A percentile compares a stretch with the other conserved stretches of the same genome.
Evolutionary conservation across 2,329 filamentous ascomycete genomes (phyloP).

Genomic region (Ophiostoma piceae): DNA sequence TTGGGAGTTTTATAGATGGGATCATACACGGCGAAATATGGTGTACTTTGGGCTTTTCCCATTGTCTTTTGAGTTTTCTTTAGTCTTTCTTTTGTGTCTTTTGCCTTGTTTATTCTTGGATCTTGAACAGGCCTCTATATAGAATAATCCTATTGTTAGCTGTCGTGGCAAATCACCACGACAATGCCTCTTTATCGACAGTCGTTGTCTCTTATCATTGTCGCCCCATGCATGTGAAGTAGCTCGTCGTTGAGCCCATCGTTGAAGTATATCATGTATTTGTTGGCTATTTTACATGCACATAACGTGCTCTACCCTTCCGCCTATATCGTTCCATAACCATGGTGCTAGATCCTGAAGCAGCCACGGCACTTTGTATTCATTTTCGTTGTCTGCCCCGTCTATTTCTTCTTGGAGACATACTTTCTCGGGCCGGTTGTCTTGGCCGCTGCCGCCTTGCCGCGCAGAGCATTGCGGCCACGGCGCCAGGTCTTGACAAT

Average conservation of each 20-base stretch:
- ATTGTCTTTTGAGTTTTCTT: neutral
- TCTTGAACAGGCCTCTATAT: neutral
- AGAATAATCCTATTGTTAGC: neutral
- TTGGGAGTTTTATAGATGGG: conserved; percentile 12
- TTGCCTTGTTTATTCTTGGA: neutral
- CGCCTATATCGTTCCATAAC: neutral
- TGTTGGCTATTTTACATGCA: conserved; percentile 9
- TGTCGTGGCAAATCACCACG: neutral
- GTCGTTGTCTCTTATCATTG: neutral
- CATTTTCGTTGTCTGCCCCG: neutral
- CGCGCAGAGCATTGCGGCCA: conserved; percentile 38
- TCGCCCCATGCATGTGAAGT: neutral
- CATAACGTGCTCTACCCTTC: neutral
- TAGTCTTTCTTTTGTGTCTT: neutral
- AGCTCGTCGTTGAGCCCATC: neutral
- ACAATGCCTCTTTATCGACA: neutral
- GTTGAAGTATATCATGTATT: neutral
- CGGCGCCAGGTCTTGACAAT: conserved; percentile 60
- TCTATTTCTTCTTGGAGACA: conserved; percentile 21
- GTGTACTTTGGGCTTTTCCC: neutral
- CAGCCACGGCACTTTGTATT: neutral
- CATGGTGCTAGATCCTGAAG: neutral
- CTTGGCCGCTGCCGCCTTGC: conserved; percentile 24
- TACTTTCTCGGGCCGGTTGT: conserved; percentile 18
- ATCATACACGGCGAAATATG: conserved; percentile 17